Evolutionary conservation across 1,284 basidiomycete species (phyloP).

Genomic region (Pisolithus thermaeus): DNA sequence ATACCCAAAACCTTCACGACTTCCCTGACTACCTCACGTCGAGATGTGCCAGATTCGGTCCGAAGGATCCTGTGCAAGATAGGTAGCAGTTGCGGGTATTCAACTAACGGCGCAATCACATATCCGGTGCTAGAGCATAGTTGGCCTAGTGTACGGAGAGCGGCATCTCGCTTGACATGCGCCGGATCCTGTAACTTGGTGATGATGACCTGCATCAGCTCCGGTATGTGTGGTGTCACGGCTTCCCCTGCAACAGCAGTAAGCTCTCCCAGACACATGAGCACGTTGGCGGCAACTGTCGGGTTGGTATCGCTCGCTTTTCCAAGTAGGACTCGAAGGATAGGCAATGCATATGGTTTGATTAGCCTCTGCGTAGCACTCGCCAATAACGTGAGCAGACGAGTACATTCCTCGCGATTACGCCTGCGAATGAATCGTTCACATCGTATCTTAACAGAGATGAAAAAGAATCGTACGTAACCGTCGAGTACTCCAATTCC

Average conservation of each 20-base stretch:
- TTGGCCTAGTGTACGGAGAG: conserved; percentile 90
- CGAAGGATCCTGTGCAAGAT: conserved; percentile 84
- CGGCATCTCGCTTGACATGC: conserved; percentile 87
- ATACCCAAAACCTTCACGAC: conserved; percentile 94
- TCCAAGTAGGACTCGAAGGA: conserved; percentile 86
- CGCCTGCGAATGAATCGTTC: conserved; percentile 38
- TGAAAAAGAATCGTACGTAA: conserved; percentile 50
- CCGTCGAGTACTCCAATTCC: conserved; percentile 94
- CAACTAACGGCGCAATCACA: conserved; percentile 87
- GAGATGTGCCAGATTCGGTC: conserved; percentile 78
- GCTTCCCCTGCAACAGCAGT: conserved; percentile 94
- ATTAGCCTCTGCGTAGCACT: conserved; percentile 91
- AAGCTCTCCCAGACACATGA: conserved; percentile 94
- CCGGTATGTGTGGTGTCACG: conserved; percentile 75
- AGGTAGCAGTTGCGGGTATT: conserved; percentile 88
- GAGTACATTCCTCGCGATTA: conserved; percentile 90
- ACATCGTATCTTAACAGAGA: conserved; percentile 3
- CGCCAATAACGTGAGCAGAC: conserved; percentile 81
- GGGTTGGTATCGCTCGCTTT: conserved; percentile 85
- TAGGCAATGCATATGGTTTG: conserved; percentile 95
- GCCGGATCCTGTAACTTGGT: conserved; percentile 84
- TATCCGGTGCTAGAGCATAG: conserved; percentile 95
- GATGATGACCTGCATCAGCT: conserved; percentile 89
- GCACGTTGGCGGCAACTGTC: conserved; percentile 87
- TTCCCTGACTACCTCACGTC: conserved; percentile 89